Evolutionary conservation across 2,329 filamentous ascomycete genomes (phyloP), one percentile per base, ranked within the genome.

Genomic region (Neonectria ditissima): DNA sequence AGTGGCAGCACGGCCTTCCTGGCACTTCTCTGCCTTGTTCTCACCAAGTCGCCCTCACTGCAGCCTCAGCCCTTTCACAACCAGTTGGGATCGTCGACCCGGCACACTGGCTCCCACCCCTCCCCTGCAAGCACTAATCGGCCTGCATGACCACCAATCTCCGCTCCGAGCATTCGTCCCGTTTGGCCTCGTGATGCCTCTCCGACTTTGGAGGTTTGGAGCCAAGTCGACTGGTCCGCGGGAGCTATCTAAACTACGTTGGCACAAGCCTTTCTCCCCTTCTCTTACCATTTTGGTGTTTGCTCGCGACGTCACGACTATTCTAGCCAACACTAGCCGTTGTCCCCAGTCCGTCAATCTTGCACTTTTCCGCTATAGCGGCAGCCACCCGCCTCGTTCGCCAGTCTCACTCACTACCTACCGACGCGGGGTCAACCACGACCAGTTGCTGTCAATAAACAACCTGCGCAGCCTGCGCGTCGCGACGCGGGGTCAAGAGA

Each of bases 361-460:
- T 62, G 57, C 59, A 56, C 54, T 52, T 59, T 59, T 45, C 52
- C 39, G 41, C 39, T 55, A 20, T 39, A 30, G 24, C n/a, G 47
- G 55, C 59, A 59, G 66, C 66, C 62, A 63, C 52, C 62, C 62
- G 55, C 44, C 62, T 58, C 18, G 45, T 64, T 48, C 55, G n/a
- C n/a, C n/a, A 68, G 67, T 72, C 57, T 72, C 70, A 59, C 57
- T 72, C 70, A 59, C 58, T 41, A 55, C 26, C 56, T 44, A 55
- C 26, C 56, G 48, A 50, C 59, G 63, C 50, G 65, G 67, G 67
- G 65, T 65, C 56, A 51, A 57, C 62, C 41, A 55, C 57, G 50
- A 61, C 55, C 32, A 55, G 30, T 59, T 57, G 57, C 22, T 43
- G 5, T 48, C 51, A 62, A 55, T 53, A 60, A 71, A 65, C 57